phyloP scores from a whole-genome alignment of 495 filamentous ascomycete species.

The Lichina pygmaea region DNA sequence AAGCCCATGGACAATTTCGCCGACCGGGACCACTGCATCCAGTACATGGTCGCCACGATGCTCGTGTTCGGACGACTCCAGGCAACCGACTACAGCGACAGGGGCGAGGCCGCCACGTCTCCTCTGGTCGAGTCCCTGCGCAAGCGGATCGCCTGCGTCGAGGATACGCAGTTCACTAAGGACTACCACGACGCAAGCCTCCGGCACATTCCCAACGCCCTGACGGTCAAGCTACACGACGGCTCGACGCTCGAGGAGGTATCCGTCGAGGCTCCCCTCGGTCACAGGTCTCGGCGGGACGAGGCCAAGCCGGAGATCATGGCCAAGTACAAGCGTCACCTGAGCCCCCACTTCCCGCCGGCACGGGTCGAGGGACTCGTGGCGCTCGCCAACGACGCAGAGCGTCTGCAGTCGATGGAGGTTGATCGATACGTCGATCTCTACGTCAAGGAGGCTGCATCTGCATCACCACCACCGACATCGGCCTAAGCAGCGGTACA shows the following conservation, averaged over 20 bases:
- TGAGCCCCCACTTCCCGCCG: constrained; percentile 55
- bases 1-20: constrained; percentile 99
- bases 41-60: constrained; percentile 97
- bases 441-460: constrained; percentile 32
- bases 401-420: constrained; percentile 50
- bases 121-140: constrained; percentile 71
- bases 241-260: constrained; percentile 72
- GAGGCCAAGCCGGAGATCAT: constrained; percentile 95
- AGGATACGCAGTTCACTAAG: constrained; percentile 77
- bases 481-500: too few species aligned
- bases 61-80: constrained; percentile 78
- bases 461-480: too few species aligned
- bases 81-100: constrained; percentile 78
- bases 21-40: constrained; percentile 96
- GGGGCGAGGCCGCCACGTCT: constrained; percentile 70
- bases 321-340: constrained; percentile 79
- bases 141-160: constrained; percentile 76
- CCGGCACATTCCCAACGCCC: constrained; percentile 86
- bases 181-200: constrained; percentile 86
- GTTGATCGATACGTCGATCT: constrained; percentile 87
- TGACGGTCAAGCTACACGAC: constrained; percentile 81
- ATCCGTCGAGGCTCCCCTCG: constrained; percentile 82
- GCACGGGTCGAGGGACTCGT: constrained; percentile 54
- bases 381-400: constrained; percentile 39
- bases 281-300: constrained; percentile 70